phyloP scores from a whole-genome alignment of 108 stramenopile species.

The Skeletonema menzelii region DNA sequence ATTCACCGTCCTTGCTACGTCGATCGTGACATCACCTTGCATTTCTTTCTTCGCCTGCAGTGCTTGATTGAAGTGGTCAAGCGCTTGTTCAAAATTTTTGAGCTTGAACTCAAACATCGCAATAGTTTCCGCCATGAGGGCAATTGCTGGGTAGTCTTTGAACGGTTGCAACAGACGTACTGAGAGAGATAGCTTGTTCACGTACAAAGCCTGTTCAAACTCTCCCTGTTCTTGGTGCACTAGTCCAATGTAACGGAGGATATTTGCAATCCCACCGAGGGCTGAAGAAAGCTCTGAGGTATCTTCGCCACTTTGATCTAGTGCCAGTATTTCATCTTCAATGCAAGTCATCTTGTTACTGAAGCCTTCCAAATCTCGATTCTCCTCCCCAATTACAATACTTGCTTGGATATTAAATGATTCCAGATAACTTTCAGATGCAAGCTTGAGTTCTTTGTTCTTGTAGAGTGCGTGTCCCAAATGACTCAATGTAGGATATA shows the following conservation, averaged over 20 bases:
- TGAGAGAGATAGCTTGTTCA: slow-evolving; percentile 44
- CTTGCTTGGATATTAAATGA: slow-evolving; percentile 53
- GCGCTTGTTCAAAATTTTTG: slow-evolving; percentile 42
- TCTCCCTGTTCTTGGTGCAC: slow-evolving; percentile 47
- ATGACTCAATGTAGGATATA: slow-evolving; percentile 48
- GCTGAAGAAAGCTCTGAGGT: slow-evolving; percentile 19
- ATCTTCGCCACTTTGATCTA: slow-evolving; percentile 22
- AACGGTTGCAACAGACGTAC: slow-evolving; percentile 45
- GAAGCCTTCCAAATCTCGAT: slow-evolving; percentile 30
- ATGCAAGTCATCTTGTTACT: slow-evolving; percentile 24
- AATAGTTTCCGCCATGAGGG: slow-evolving; percentile 51
- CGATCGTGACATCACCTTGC: slow-evolving; percentile 43
- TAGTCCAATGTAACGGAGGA: slow-evolving; percentile 52
- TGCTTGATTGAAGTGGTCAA: slow-evolving; percentile 51
- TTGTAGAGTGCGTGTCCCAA: slow-evolving; percentile 49
- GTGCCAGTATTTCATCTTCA: slow-evolving; percentile 8
- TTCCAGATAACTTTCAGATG: slow-evolving; percentile 46
- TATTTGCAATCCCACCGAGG: slow-evolving; percentile 47
- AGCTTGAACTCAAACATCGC: slow-evolving; percentile 55
- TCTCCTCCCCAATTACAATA: slow-evolving; percentile 41
- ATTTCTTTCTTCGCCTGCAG: slow-evolving; percentile 36
- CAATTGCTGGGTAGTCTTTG: slow-evolving; percentile 46
- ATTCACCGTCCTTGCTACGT: slow-evolving; percentile 48
- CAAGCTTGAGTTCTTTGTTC: slow-evolving; percentile 39
- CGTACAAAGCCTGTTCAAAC: slow-evolving; percentile 37